phyloP scores from a whole-genome alignment of 164 flowering plant species.

The Nymphaea thermarum region DNA sequence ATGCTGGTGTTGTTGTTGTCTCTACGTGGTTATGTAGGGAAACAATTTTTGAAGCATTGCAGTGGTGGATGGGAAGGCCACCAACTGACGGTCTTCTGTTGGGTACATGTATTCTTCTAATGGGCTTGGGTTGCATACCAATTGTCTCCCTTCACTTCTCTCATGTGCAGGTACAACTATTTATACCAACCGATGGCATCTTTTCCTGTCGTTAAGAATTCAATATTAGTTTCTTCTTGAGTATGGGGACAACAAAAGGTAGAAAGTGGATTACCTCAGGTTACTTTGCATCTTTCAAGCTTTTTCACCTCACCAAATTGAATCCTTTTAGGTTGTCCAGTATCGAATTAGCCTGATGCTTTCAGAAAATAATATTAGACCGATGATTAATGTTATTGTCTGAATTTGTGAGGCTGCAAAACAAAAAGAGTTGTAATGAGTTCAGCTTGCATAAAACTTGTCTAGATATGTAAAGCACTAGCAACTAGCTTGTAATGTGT shows the following conservation, averaged over 20 bases:
- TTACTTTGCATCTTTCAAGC: not conserved
- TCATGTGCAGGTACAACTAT: constrained; percentile 71
- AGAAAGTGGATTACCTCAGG: not conserved
- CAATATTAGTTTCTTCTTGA: too few species aligned
- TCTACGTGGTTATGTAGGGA: constrained; percentile 92
- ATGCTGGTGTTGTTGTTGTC: constrained; percentile 71
- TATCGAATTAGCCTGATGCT: too few species aligned
- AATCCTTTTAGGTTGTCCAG: too few species aligned
- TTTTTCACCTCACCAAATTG: too few species aligned
- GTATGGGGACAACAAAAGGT: not conserved
- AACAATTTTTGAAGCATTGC: constrained; percentile 91
- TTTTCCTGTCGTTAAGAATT: too few species aligned
- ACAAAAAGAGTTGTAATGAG: too few species aligned
- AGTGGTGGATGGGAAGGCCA: constrained; percentile 93
- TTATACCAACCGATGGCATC: not conserved
- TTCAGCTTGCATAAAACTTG: too few species aligned
- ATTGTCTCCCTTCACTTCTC: constrained; percentile 88
- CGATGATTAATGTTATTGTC: too few species aligned
- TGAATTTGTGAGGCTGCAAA: too few species aligned
- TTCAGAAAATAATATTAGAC: too few species aligned
- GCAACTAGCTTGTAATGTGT: too few species aligned
- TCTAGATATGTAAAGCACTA: too few species aligned
- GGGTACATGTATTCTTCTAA: constrained; percentile 68
- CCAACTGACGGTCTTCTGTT: constrained; percentile 88
- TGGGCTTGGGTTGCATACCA: constrained; percentile 82